A percentile compares a stretch with the other conserved stretches of the same genome.
Conservation (phyloP, 2,329 filamentous ascomycete species). For the Phaeosphaeriaceae sp. region DNA sequence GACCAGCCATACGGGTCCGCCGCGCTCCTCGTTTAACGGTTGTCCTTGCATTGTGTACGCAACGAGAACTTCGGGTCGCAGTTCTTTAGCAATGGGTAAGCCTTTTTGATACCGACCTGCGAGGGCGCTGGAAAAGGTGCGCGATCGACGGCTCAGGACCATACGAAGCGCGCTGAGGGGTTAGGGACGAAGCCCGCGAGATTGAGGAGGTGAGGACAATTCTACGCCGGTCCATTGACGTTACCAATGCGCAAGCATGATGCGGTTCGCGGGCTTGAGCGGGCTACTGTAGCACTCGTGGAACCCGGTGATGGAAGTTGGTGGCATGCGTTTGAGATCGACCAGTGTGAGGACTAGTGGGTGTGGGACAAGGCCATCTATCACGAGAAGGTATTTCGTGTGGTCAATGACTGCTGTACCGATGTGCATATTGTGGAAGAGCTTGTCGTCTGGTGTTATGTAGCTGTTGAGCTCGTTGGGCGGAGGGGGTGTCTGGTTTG, state of each 20-base stretch:
- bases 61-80: slow-evolving; percentile 30
- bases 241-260: slow-evolving; percentile 45
- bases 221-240: slow-evolving; percentile 45
- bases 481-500: slow-evolving; percentile 32
- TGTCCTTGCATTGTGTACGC: slow-evolving; percentile 37
- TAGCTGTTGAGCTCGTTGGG: slow-evolving; percentile 33
- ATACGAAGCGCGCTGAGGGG: slow-evolving; percentile 25
- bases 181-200: slow-evolving; percentile 22
- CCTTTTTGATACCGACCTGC: slow-evolving; percentile 44
- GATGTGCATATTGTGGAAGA: slow-evolving; percentile 50
- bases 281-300: slow-evolving; percentile 50
- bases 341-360: slow-evolving; percentile 36
- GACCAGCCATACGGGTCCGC: slow-evolving; percentile 39
- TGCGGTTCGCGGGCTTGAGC: slow-evolving; percentile 31
- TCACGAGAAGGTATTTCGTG: slow-evolving; percentile 33
- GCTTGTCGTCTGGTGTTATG: slow-evolving; percentile 32
- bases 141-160: slow-evolving; percentile 39
- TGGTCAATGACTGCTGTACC: slow-evolving; percentile 38
- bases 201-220: slow-evolving; percentile 27
- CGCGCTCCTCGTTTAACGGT: slow-evolving; percentile 26
- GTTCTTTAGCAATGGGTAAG: slow-evolving; percentile 34
- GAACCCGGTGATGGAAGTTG: slow-evolving; percentile 34
- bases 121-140: slow-evolving; percentile 27
- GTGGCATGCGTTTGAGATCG: slow-evolving; percentile 33
- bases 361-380: slow-evolving; percentile 40